These are phyloP conservation scores for Neurospora sp. DNA, from an alignment of 495 filamentous ascomycete species.

Conservation along the genomic window DNA sequence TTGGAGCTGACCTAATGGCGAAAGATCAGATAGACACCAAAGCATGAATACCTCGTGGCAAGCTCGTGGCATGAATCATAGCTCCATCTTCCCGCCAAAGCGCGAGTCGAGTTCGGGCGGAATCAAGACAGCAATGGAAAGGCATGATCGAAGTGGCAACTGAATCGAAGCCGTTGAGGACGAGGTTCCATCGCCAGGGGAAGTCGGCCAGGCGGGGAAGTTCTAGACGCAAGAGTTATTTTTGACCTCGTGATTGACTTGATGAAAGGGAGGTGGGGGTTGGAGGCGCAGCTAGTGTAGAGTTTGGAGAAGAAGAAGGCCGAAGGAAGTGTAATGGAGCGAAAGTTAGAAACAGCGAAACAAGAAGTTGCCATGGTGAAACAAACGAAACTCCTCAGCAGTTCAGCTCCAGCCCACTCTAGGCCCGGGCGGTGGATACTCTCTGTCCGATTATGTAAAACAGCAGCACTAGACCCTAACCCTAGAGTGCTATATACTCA, in stretches of 20 bases:
- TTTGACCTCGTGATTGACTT: neutral
- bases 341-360: neutral
- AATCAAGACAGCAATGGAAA: neutral
- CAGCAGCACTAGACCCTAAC: neutral
- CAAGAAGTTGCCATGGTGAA: neutral
- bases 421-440: neutral
- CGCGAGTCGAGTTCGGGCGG: neutral
- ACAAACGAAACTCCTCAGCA: neutral
- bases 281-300: neutral
- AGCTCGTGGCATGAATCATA: neutral
- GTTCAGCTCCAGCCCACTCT: neutral
- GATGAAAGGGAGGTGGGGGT: neutral
- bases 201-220: neutral
- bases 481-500: neutral
- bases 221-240: neutral
- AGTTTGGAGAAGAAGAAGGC: neutral
- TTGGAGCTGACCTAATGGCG: neutral
- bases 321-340: neutral
- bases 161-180: neutral
- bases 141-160: neutral
- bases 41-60: neutral
- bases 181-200: neutral
- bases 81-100: neutral
- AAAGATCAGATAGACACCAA: neutral
- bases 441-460: neutral